These are phyloP conservation scores for Schwanniomyces occidentalis DNA, from an alignment of 805 yeast genomes.

Conservation along the genomic window DNA sequence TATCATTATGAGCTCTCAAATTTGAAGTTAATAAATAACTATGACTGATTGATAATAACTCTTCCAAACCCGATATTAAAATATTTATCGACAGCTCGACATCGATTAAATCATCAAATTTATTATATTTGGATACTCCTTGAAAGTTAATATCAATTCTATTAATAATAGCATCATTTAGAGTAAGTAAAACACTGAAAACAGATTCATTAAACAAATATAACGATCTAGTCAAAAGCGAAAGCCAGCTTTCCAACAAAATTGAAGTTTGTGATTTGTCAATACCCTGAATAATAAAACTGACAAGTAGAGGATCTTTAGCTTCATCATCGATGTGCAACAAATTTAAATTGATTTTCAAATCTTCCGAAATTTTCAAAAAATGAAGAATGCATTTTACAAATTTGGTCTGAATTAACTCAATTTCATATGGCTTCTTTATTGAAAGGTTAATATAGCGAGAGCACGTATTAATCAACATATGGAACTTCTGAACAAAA, in stretches of 20 bases:
- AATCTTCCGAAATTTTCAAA: constrained; percentile 30
- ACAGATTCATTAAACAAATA: constrained; percentile 52
- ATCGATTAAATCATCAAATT: constrained; percentile 16
- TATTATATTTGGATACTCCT: constrained; percentile 17
- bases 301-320: constrained; percentile 34
- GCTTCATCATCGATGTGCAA: constrained; percentile 31
- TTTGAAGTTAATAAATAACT: constrained; percentile 46
- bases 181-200: constrained; percentile 54
- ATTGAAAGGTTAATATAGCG: constrained; percentile 17
- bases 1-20: constrained; percentile 17
- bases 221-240: constrained; percentile 52
- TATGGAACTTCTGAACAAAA: constrained; percentile 46
- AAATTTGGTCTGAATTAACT: constrained; percentile 26
- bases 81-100: constrained; percentile 47
- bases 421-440: constrained; percentile 19
- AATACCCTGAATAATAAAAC: constrained; percentile 53
- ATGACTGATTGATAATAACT: constrained; percentile 59
- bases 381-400: constrained; percentile 28
- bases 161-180: constrained; percentile 51
- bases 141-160: constrained; percentile 37
- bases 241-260: constrained; percentile 48
- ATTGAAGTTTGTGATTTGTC: constrained; percentile 42
- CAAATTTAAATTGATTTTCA: constrained; percentile 26
- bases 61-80: constrained; percentile 64
- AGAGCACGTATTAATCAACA: constrained; percentile 37